These are phyloP conservation scores for Ceratocystis albifundus DNA, from an alignment of 2,329 filamentous ascomycete genomes.

Conservation along the genomic window DNA sequence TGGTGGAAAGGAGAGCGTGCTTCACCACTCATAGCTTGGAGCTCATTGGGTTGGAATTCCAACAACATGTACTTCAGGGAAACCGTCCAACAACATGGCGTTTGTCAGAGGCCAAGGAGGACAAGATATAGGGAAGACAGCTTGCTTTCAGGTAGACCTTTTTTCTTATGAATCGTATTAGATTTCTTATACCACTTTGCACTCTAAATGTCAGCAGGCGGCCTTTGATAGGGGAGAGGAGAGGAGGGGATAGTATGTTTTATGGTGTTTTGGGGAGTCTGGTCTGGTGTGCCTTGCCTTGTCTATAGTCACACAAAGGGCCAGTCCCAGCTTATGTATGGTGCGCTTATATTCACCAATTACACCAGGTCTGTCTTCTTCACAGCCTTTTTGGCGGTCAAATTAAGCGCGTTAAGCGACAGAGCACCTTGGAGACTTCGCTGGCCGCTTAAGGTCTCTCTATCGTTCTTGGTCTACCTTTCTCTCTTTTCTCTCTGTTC, in stretches of 20 bases:
- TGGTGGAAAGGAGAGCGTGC: background rate
- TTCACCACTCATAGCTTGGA: background rate
- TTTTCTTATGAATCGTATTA: background rate
- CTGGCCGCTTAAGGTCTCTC: background rate
- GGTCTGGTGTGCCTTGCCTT: background rate
- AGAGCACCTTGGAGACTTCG: background rate
- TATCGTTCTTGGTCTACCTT: background rate
- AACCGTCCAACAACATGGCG: background rate
- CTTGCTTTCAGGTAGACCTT: conserved; percentile 2
- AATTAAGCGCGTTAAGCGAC: background rate
- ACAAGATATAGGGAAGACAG: background rate
- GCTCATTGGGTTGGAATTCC: conserved; percentile 1
- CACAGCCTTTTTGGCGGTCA: background rate
- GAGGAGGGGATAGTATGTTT: background rate
- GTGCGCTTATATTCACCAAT: background rate
- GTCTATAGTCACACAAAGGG: background rate
- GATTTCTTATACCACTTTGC: background rate
- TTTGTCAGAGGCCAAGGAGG: background rate
- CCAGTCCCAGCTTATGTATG: background rate
- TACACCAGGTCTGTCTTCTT: background rate
- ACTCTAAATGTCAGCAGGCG: too few relatives aligned
- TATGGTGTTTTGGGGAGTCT: background rate
- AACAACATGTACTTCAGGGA: background rate
- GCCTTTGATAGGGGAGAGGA: too few relatives aligned
- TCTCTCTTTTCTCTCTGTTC: background rate